Base-by-base conservation (phyloP, 768 basidiomycete genomes). In the Trichaptum fuscoviolaceum region DNA sequence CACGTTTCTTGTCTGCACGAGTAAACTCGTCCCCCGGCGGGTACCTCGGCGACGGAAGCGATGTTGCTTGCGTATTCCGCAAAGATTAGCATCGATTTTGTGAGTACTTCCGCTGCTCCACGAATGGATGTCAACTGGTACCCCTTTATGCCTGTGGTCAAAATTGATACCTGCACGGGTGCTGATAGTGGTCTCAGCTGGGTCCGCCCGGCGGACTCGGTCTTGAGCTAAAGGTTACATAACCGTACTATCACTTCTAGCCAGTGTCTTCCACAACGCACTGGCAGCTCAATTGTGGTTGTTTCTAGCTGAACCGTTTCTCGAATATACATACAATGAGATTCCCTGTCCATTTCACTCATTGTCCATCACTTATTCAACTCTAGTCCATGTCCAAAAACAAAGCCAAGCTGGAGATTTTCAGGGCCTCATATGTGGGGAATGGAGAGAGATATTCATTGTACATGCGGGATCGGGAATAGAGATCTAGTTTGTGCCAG, bases 1-100 rank as follows among this genome's bases (percentile, higher is more conserved):
- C 89, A 91, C 75, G 77, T 81, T 36, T 76, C 75, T 1, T 85
- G 84, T 72, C 68, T 75, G 69, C 71, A 74, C 64, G 62, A 63
- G 66, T 75, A 72, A 69, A 61, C 18, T 27, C 15, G 42, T 20
- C 3, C 42, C 42, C 42, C 42, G 42, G 10, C 60, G 26, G 60
- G 42, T 12, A 52, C 20, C 10, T 20, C 42, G 42, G 42, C 42
- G 42, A 52, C 42, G 42, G 42, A 52, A 52, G 42, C 42, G 42
- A 52, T 52, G 15, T 52, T 52, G 42, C 20, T 12, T 12, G 20
- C 12, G 42, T 12, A 15, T 52, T 52, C 15, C 42, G 42, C 42
- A 52, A 52, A 52, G 42, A 52, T 52, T 52, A 52, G 42, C 42
- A 52, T 52, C 42, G 42, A 52, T 52, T 52, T 52, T 52, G 42